These are phyloP conservation scores for Pythium inflatum DNA, from an alignment of 352 stramenopile species.

Conservation along the genomic window DNA sequence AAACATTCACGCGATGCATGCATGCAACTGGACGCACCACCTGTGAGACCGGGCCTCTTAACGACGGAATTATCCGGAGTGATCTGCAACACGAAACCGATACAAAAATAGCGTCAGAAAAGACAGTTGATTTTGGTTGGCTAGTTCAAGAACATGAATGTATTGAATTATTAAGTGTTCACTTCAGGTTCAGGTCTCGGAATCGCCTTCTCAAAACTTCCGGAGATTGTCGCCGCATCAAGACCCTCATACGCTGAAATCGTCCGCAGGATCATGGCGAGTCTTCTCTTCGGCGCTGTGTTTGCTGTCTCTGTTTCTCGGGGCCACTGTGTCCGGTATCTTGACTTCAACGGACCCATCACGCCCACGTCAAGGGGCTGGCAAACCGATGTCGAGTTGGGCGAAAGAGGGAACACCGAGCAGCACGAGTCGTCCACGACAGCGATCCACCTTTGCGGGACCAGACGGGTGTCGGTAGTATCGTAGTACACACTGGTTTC, in stretches of 20 bases:
- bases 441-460: not conserved
- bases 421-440: slow-evolving; percentile 1
- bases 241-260: not conserved
- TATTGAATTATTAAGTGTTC: no score
- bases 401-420: not conserved
- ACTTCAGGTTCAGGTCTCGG: not conserved
- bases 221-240: not conserved
- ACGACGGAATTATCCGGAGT: not conserved
- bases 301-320: not conserved
- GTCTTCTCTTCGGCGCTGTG: not conserved
- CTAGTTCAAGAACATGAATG: no score
- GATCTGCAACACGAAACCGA: not conserved
- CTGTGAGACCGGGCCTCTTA: not conserved
- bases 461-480: no score
- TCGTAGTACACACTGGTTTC: not conserved
- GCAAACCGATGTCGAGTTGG: slow-evolving; percentile 1
- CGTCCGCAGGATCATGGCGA: not conserved
- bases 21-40: not conserved
- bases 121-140: no score
- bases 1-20: not conserved
- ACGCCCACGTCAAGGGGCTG: not conserved
- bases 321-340: not conserved
- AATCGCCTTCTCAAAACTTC: slow-evolving; percentile 5
- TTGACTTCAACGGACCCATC: not conserved
- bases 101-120: no score